Evolutionary conservation across 2,329 filamentous ascomycete genomes (phyloP), one percentile per base, ranked within the genome.

Genomic region (Myriangium duriaei): DNA sequence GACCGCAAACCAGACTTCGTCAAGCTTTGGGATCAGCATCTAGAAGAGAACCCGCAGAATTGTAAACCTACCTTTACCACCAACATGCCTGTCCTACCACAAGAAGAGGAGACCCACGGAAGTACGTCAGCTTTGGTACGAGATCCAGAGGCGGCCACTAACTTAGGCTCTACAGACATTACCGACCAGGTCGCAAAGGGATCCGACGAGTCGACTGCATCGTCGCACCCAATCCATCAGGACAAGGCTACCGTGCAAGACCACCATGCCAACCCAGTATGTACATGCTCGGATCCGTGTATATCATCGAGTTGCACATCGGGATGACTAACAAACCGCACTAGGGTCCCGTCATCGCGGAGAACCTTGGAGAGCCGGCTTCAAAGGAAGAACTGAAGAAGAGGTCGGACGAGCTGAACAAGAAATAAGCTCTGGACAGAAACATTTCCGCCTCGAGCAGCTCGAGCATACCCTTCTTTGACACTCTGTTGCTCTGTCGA

Each of bases 381-480:
- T 63, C 57, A 50, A 68, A 67, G 52, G 65, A 67, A 46, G 64
- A 65, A 48, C 51, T 67, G 30, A 65, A 61, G 61, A 64, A 62
- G 56, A 55, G 65, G 45, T 56, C 61, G n/a, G 63, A 63, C 45
- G 65, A 68, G 55, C 42, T 68, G 47, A 68, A 68, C 54, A 65
- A 67, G 36, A 39, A 39, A 49, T 61, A 63, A 37, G 21, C n/a
- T n/a, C n/a, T n/a, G n/a, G n/a, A n/a, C n/a, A n/a, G n/a, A n/a
- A n/a, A n/a, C n/a, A n/a, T n/a, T n/a, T n/a, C n/a, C n/a, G n/a
- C n/a, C n/a, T n/a, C n/a, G n/a, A n/a, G n/a, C n/a, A n/a, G n/a
- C n/a, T n/a, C n/a, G n/a, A n/a, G n/a, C n/a, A n/a, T n/a, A n/a
- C n/a, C n/a, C n/a, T n/a, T n/a, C n/a, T n/a, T n/a, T n/a, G n/a